Evolutionary conservation across 768 basidiomycete genomes (phyloP), one percentile per base, ranked within the genome.

Genomic region (Amanita rubescens): DNA sequence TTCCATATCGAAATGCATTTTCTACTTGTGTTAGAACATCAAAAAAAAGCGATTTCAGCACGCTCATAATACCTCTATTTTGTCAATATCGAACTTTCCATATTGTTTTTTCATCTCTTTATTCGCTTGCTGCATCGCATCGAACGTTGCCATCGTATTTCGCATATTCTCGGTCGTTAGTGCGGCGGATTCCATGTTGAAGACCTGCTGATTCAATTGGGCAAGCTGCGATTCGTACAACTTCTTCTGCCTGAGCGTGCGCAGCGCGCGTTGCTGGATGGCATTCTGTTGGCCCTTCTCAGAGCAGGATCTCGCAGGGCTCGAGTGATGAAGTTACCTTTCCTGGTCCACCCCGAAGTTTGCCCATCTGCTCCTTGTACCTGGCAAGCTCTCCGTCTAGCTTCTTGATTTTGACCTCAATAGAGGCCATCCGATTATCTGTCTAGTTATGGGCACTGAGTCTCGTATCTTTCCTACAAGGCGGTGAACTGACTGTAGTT

Each of bases 131-230:
- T 92, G 82, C 94, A 99, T 97, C 5, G 94, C 96, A 59, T 96
- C 92, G 25, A 98, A 82, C 0, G 96, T 97, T 11, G 92, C 95
- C 95, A 99, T 98, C 62, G 96, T 98, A 67, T 97, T 98, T 58
- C 92, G 84, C 62, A 98, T 69, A 69, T 98, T 98, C 72, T 98
- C 96, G n/a, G 95, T 98, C 8, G 91, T 85, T 62, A 98, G 82
- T 12, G 89, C 81, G 11, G 94, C 88, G 51, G 90, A 93, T 72
- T 99, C 94, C 90, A 98, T 98, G 70, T 99, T 98, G 75, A 92
- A 98, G 20, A 90, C 86, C 68, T 98, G 96, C 66, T 98, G 96
- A 25, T 87, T 75, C 14, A 99, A 77, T 67, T 96, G 93, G 8
- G 82, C 77, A 35, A 98, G 79, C 67, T 99, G 96, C 12, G 75